Percentiles rank a stretch among this genome's conserved stretches.
Evolutionary conservation across 345 rosid species (phyloP).

Genomic region (Firmiana major): DNA sequence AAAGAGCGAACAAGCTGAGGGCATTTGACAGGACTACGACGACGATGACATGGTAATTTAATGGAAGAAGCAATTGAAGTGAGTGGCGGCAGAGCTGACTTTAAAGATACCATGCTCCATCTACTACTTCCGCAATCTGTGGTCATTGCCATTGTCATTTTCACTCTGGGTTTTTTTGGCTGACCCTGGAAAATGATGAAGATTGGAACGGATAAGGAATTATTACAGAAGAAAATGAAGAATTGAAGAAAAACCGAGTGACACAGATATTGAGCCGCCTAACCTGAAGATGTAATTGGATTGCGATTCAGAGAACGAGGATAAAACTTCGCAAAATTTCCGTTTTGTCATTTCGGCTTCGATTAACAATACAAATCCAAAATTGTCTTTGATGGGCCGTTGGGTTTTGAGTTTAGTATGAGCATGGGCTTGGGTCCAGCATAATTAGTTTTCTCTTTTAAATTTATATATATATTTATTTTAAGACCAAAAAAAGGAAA

Average conservation of each 20-base stretch:
- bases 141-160: constrained; percentile 34
- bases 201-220: constrained; percentile 20
- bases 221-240: neutral
- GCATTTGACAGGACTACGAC: constrained; percentile 23
- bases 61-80: constrained; percentile 26
- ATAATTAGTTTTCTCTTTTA: neutral
- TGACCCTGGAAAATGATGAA: neutral
- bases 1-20: constrained; percentile 35
- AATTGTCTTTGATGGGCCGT: neutral
- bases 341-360: neutral
- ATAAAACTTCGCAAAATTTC: neutral
- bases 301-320: neutral
- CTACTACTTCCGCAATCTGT: constrained; percentile 26
- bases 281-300: neutral
- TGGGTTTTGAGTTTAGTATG: neutral
- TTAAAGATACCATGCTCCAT: constrained; percentile 70
- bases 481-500: neutral
- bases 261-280: neutral
- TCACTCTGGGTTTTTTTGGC: constrained; percentile 3
- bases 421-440: neutral
- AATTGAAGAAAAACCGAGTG: neutral
- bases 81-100: constrained; percentile 61
- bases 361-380: neutral
- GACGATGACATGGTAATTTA: constrained; percentile 27
- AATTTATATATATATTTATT: neutral